phyloP scores from a whole-genome alignment of 1,139 yeast genomes.

The Suzukiozyma palmioleophila region DNA sequence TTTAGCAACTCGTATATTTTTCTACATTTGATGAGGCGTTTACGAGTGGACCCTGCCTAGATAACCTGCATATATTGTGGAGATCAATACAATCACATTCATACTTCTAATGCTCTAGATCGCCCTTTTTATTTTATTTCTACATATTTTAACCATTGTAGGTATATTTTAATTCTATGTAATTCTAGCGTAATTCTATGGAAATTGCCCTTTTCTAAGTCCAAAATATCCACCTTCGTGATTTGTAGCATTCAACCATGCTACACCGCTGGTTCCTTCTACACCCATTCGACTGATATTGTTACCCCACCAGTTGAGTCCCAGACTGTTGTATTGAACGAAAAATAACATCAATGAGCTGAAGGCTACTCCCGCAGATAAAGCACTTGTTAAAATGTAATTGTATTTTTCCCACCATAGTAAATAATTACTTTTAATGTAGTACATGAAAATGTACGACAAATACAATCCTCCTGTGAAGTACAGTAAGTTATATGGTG shows the following conservation, averaged over 20 bases:
- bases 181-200: constrained; percentile 20
- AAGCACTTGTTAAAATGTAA: constrained; percentile 54
- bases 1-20: neutral
- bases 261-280: constrained; percentile 31
- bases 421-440: constrained; percentile 43
- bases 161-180: too few relatives aligned
- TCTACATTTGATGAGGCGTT: too few relatives aligned
- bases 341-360: constrained; percentile 54
- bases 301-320: constrained; percentile 61
- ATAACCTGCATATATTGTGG: too few relatives aligned
- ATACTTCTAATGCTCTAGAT: too few relatives aligned
- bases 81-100: too few relatives aligned
- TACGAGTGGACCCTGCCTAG: too few relatives aligned
- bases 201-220: constrained; percentile 34
- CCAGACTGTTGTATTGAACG: constrained; percentile 41
- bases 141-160: too few relatives aligned
- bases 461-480: constrained; percentile 48
- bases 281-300: constrained; percentile 39
- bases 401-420: constrained; percentile 66
- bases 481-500: constrained; percentile 56
- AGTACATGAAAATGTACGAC: constrained; percentile 49
- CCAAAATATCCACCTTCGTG: constrained; percentile 47
- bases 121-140: too few relatives aligned
- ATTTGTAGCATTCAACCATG: constrained; percentile 27
- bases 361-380: constrained; percentile 59